Evolutionary conservation across 1,139 yeast species (phyloP).

Genomic region (Nakaseomyces delphensis): DNA sequence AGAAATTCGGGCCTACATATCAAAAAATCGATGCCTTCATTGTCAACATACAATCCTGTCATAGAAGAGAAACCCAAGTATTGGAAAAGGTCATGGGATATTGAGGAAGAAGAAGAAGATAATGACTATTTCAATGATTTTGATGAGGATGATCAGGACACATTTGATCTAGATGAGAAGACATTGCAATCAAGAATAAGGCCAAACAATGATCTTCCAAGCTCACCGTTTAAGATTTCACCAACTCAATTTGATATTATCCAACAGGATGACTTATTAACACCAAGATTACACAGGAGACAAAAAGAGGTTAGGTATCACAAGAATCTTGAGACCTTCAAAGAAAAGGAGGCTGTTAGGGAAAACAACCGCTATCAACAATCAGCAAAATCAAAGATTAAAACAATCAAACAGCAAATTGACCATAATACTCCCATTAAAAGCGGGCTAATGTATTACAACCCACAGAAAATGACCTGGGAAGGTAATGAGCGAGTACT

Average conservation of each 20-base stretch:
- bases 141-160: constrained; percentile 7
- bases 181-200: constrained; percentile 1
- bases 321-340: constrained; percentile 21
- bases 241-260: constrained; percentile 26
- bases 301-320: constrained; percentile 17
- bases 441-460: constrained; percentile 41
- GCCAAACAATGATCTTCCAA: background rate
- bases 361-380: constrained; percentile 7
- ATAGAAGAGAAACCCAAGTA: constrained; percentile 15
- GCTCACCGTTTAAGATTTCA: constrained; percentile 17
- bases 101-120: constrained; percentile 12
- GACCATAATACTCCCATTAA: constrained; percentile 30
- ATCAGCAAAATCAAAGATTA: constrained; percentile 20
- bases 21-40: constrained; percentile 26
- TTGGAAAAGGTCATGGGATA: constrained; percentile 5
- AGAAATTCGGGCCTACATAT: constrained; percentile 16
- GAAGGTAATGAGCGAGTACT: constrained; percentile 53
- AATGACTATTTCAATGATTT: background rate
- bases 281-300: constrained; percentile 25
- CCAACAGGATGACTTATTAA: constrained; percentile 22
- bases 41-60: constrained; percentile 14
- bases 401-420: constrained; percentile 30
- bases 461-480: constrained; percentile 45
- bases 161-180: constrained; percentile 1
- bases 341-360: constrained; percentile 12